phyloP scores from a whole-genome alignment of 2,329 filamentous ascomycete species.

The Nothophaeocryptopus gaeumannii region DNA sequence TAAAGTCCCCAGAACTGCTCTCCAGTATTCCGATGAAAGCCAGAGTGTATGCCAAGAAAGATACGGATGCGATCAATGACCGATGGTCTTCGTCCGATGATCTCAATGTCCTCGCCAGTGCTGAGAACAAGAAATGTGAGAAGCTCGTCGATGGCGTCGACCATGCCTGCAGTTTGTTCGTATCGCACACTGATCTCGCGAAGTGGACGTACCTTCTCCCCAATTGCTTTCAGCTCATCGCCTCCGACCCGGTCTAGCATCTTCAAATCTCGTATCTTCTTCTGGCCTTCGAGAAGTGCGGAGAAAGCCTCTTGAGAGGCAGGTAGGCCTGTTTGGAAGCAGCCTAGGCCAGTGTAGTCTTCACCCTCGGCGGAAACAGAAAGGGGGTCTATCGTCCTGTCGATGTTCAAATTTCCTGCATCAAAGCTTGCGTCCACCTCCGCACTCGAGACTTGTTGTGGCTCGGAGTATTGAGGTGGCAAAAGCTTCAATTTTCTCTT shows the following conservation, averaged over 20 bases:
- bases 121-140: conserved; percentile 18
- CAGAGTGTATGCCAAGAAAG: conserved; percentile 26
- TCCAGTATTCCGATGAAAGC: conserved; percentile 22
- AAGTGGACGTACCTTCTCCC: conserved; percentile 11
- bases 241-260: conserved; percentile 41
- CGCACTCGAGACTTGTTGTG: too few relatives aligned
- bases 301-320: conserved; percentile 42
- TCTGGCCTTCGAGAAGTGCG: conserved; percentile 46
- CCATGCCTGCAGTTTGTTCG: conserved; percentile 3
- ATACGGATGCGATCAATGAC: conserved; percentile 14
- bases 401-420: background rate
- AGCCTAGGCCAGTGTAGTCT: conserved; percentile 13
- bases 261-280: conserved; percentile 41
- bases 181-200: conserved; percentile 13
- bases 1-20: conserved; percentile 28
- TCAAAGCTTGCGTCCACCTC: conserved; percentile 1
- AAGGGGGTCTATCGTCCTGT: background rate
- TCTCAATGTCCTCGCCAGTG: conserved; percentile 1
- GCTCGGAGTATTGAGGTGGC: background rate
- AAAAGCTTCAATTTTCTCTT: background rate
- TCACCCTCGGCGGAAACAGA: conserved; percentile 6
- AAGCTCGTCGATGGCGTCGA: conserved; percentile 17
- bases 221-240: conserved; percentile 36
- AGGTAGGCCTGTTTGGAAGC: conserved; percentile 48
- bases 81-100: conserved; percentile 3